phyloP scores from a whole-genome alignment of 2,329 filamentous ascomycete genomes.

The Cladobotryum mycophilum region DNA sequence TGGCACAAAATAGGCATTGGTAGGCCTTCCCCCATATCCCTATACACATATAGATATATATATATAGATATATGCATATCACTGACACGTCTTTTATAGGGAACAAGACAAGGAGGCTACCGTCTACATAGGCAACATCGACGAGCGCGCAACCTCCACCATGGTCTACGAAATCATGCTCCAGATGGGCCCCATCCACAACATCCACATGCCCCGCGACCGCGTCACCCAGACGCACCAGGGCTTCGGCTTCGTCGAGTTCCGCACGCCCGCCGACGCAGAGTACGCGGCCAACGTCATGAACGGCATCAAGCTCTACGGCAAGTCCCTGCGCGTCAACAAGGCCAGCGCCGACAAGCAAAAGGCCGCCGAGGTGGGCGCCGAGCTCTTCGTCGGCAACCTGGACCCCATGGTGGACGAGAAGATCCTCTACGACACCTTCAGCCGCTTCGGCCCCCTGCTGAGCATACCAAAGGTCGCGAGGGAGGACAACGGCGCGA shows the following conservation, averaged over 20 bases:
- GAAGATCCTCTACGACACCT: constrained; percentile 90
- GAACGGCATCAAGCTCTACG: constrained; percentile 90
- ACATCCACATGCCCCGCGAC: constrained; percentile 97
- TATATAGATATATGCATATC: not conserved
- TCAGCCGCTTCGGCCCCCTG: constrained; percentile 83
- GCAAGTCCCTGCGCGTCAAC: constrained; percentile 94
- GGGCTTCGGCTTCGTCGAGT: constrained; percentile 98
- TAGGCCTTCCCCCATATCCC: constrained; percentile 32
- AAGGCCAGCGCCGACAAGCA: constrained; percentile 91
- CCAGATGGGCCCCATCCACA: constrained; percentile 93
- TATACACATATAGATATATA: constrained; percentile 2
- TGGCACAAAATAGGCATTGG: constrained; percentile 71
- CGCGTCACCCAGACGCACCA: constrained; percentile 95
- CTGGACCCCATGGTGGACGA: constrained; percentile 92
- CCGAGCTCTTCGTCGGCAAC: constrained; percentile 95
- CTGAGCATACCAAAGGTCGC: constrained; percentile 84
- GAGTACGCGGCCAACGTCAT: constrained; percentile 96
- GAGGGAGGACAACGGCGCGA: constrained; percentile 78
- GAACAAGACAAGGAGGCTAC: constrained; percentile 98
- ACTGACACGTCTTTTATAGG: constrained; percentile 40
- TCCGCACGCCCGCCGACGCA: constrained; percentile 89
- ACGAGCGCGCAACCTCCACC: constrained; percentile 87
- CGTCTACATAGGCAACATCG: constrained; percentile 96
- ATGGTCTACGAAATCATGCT: constrained; percentile 98
- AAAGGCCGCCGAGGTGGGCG: constrained; percentile 86